Conservation (phyloP, 495 filamentous ascomycete species). For the Tuber melanosporum region DNA sequence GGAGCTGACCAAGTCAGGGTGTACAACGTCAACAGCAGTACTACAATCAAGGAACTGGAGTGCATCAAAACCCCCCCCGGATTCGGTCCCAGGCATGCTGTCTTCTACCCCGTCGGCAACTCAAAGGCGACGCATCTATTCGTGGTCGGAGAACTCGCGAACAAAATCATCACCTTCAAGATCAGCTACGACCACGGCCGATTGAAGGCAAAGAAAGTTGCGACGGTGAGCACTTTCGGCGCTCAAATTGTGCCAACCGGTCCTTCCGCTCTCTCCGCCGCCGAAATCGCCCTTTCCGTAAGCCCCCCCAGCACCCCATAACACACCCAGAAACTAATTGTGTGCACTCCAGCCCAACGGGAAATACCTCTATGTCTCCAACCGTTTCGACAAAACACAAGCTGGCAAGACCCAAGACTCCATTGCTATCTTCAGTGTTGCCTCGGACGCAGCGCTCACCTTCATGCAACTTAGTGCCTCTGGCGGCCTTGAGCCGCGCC, state of each 20-base stretch:
- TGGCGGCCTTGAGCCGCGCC: slow-evolving; percentile 56
- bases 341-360: slow-evolving; percentile 49
- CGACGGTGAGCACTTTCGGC: slow-evolving; percentile 48
- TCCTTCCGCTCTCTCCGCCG: slow-evolving; percentile 47
- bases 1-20: slow-evolving; percentile 65
- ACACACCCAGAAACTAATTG: not conserved
- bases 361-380: slow-evolving; percentile 57
- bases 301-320: slow-evolving; percentile 30
- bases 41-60: slow-evolving; percentile 42
- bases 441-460: slow-evolving; percentile 48
- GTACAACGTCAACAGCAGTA: slow-evolving; percentile 49
- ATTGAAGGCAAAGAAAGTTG: slow-evolving; percentile 48
- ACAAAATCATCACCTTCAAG: slow-evolving; percentile 53
- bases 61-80: slow-evolving; percentile 45
- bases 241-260: slow-evolving; percentile 23
- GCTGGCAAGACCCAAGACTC: slow-evolving; percentile 44
- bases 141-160: slow-evolving; percentile 57
- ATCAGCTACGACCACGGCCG: slow-evolving; percentile 51
- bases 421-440: slow-evolving; percentile 47
- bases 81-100: slow-evolving; percentile 62
- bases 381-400: slow-evolving; percentile 55
- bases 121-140: slow-evolving; percentile 53
- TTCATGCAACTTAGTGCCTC: slow-evolving; percentile 52
- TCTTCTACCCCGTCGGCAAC: slow-evolving; percentile 50
- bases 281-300: slow-evolving; percentile 58